Percentiles rank a stretch among this genome's conserved stretches.
Conservation (phyloP, 163 green algal genomes). For the Volvox carteri region DNA sequence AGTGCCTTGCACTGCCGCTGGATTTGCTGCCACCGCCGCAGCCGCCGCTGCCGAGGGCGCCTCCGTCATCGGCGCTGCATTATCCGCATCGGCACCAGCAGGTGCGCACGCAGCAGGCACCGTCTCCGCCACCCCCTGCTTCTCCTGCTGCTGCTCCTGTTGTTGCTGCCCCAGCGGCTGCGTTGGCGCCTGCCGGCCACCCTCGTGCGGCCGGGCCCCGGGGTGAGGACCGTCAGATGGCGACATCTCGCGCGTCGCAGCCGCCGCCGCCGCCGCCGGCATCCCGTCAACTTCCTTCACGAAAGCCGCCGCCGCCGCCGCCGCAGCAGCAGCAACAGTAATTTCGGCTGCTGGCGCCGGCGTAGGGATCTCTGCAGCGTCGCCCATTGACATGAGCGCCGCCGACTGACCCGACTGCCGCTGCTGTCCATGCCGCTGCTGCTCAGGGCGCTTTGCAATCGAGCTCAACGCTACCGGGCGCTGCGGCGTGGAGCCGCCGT, state of each 20-base stretch:
- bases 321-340: neutral
- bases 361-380: no score
- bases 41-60: neutral
- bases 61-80: neutral
- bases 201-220: no score
- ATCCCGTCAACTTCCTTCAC: neutral
- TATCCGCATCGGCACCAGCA: neutral
- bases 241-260: neutral
- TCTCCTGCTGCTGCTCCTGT: no score
- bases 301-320: neutral
- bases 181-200: no score
- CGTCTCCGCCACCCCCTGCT: no score
- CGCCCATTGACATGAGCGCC: no score
- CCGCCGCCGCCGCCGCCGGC: no score
- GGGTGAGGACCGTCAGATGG: neutral
- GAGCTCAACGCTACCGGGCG: no score
- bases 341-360: neutral
- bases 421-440: neutral
- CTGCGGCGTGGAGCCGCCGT: neutral
- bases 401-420: no score
- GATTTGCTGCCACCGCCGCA: neutral
- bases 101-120: no score
- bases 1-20: neutral
- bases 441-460: no score
- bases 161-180: no score